These are phyloP conservation scores for Penicillium arizonense DNA, from an alignment of 495 filamentous ascomycete species.

Conservation along the genomic window DNA sequence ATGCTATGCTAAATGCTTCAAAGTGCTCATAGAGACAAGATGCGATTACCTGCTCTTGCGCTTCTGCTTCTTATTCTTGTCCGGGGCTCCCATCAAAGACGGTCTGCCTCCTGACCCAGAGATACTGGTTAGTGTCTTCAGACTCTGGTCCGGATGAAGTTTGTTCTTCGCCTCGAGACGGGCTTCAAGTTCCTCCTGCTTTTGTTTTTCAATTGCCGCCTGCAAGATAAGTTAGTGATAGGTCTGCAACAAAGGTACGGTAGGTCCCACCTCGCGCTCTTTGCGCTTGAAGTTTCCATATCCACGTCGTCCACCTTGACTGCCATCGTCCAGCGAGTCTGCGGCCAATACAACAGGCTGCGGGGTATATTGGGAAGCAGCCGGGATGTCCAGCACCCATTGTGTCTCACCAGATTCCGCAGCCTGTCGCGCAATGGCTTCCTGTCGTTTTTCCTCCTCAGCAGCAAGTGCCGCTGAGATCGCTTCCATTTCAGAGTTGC, in stretches of 20 bases:
- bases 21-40: not conserved
- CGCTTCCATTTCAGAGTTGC: constrained; percentile 49
- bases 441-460: constrained; percentile 71
- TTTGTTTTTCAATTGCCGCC: not conserved
- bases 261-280: constrained; percentile 16
- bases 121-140: constrained; percentile 33
- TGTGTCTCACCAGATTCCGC: constrained; percentile 78
- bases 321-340: constrained; percentile 32
- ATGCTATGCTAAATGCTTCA: constrained; percentile 6
- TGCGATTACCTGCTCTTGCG: constrained; percentile 24
- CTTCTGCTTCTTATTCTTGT: constrained; percentile 41
- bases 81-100: constrained; percentile 6
- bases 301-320: constrained; percentile 32
- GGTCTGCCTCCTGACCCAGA: constrained; percentile 27
- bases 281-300: constrained; percentile 44
- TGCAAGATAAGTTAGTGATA: not conserved
- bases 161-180: not conserved
- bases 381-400: constrained; percentile 67
- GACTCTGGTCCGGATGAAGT: constrained; percentile 5
- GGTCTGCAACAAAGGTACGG: constrained; percentile 9
- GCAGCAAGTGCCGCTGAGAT: constrained; percentile 69
- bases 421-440: constrained; percentile 67
- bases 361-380: constrained; percentile 14
- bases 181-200: constrained; percentile 2
- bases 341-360: constrained; percentile 35